These are phyloP conservation scores for Lentinula sp. DNA, from an alignment of 768 basidiomycete genomes.

Conservation along the genomic window DNA sequence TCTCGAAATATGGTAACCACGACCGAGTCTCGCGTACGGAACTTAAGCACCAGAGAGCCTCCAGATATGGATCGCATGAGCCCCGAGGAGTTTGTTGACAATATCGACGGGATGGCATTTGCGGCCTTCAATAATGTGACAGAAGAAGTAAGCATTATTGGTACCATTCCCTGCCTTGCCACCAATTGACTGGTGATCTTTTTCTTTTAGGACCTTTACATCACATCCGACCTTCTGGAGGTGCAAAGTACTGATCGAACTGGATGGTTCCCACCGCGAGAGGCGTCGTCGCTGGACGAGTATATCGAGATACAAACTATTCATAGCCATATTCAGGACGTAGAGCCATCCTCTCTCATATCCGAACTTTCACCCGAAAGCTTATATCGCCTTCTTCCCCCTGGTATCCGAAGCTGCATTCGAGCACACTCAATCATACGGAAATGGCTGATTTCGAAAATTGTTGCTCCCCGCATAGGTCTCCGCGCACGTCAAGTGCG, in stretches of 20 bases:
- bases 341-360: conserved; percentile 67
- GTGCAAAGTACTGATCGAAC: conserved; percentile 74
- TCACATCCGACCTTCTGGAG: conserved; percentile 74
- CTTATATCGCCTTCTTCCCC: conserved; percentile 69
- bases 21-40: conserved; percentile 22
- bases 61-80: conserved; percentile 60
- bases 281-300: conserved; percentile 50
- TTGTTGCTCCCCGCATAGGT: conserved; percentile 61
- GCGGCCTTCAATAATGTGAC: conserved; percentile 74
- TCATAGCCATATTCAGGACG: conserved; percentile 64
- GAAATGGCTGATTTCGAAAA: conserved; percentile 71
- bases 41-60: conserved; percentile 37
- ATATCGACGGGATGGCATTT: conserved; percentile 68
- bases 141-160: conserved; percentile 51
- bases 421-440: conserved; percentile 72
- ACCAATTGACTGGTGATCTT: conserved; percentile 1
- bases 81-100: conserved; percentile 71
- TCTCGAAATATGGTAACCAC: conserved; percentile 1
- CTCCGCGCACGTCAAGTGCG: conserved; percentile 59
- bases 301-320: conserved; percentile 75
- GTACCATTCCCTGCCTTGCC: neutral
- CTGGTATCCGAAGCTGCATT: conserved; percentile 69
- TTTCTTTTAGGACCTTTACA: conserved; percentile 59
- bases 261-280: conserved; percentile 69
- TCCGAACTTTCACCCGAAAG: conserved; percentile 66